Evolutionary conservation across 2,329 filamentous ascomycete species (phyloP).

Genomic region (Colletotrichum magnum): DNA sequence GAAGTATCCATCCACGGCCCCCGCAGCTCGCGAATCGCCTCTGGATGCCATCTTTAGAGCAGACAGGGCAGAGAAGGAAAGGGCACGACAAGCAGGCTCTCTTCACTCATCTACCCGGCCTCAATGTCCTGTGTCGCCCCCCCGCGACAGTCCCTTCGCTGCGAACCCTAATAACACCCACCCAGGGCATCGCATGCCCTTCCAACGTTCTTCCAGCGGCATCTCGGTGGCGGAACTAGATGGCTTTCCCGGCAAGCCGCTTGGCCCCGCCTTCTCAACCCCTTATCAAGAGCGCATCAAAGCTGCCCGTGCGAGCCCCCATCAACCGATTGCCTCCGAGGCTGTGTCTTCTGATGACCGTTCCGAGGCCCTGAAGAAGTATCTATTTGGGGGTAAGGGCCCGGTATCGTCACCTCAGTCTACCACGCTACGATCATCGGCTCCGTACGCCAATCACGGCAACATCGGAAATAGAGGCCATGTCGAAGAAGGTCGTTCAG

Average conservation of each 20-base stretch:
- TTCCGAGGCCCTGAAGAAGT: constrained; percentile 69
- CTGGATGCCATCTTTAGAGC: constrained; percentile 93
- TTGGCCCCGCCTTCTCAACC: constrained; percentile 78
- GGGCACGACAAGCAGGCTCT: constrained; percentile 68
- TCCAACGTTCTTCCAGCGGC: constrained; percentile 51
- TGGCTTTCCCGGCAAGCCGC: constrained; percentile 65
- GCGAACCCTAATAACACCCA: constrained; percentile 34
- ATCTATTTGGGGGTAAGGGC: constrained; percentile 62
- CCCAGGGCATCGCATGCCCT: constrained; percentile 32
- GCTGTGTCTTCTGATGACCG: constrained; percentile 46
- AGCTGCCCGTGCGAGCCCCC: constrained; percentile 60
- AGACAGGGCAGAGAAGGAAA: constrained; percentile 82
- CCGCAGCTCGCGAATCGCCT: constrained; percentile 74
- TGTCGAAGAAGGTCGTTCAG: constrained; percentile 43
- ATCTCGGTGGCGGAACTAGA: constrained; percentile 81
- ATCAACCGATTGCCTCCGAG: constrained; percentile 29
- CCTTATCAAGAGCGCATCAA: constrained; percentile 74
- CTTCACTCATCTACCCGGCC: constrained; percentile 57
- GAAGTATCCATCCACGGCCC: constrained; percentile 51
- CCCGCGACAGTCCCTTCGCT: constrained; percentile 46
- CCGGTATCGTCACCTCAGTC: constrained; percentile 37
- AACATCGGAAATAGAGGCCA: constrained; percentile 12
- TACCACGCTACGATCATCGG: constrained; percentile 11
- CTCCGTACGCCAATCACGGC: constrained; percentile 21
- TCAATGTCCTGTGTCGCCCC: constrained; percentile 64